Conservation (phyloP, 169 alveolate species). For the Perkinsus chesapeaki region DNA sequence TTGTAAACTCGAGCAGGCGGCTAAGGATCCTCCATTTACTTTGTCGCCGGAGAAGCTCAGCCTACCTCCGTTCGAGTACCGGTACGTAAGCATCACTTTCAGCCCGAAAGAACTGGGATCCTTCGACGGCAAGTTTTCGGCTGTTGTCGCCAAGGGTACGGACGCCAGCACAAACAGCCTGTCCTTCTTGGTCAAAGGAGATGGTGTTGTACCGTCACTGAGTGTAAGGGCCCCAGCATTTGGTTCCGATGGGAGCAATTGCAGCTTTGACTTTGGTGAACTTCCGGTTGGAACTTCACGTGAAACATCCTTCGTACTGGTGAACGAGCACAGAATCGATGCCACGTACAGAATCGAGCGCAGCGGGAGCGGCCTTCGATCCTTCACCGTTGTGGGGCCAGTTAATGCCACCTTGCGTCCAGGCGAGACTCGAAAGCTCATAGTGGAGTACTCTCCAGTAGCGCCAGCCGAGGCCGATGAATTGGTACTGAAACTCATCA, state of each 20-base stretch:
- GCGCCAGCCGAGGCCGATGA: not conserved
- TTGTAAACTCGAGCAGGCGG: slow-evolving; percentile 24
- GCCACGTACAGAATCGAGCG: not conserved
- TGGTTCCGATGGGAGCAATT: not conserved
- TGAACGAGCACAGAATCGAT: not conserved
- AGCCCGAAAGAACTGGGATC: slow-evolving; percentile 76
- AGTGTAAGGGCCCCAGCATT: slow-evolving; percentile 38
- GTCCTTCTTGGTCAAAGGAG: slow-evolving; percentile 84
- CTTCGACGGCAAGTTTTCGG: slow-evolving; percentile 77
- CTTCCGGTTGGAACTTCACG: not conserved
- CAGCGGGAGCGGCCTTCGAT: not conserved
- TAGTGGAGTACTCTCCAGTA: not conserved
- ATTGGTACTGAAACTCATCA: not conserved
- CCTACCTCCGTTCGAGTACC: slow-evolving; percentile 81
- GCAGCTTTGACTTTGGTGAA: not conserved
- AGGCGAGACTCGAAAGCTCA: not conserved
- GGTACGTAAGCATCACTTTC: slow-evolving; percentile 76
- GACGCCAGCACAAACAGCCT: slow-evolving; percentile 68
- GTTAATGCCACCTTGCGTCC: not conserved
- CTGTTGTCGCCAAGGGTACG: slow-evolving; percentile 75
- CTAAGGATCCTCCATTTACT: slow-evolving; percentile 75
- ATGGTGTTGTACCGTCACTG: slow-evolving; percentile 83
- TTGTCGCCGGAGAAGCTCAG: slow-evolving; percentile 62
- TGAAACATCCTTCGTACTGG: not conserved
- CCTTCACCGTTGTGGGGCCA: not conserved